These are phyloP conservation scores for Nicotiana benthamiana DNA, from an alignment of 257 asterid genomes.

Conservation along the genomic window DNA sequence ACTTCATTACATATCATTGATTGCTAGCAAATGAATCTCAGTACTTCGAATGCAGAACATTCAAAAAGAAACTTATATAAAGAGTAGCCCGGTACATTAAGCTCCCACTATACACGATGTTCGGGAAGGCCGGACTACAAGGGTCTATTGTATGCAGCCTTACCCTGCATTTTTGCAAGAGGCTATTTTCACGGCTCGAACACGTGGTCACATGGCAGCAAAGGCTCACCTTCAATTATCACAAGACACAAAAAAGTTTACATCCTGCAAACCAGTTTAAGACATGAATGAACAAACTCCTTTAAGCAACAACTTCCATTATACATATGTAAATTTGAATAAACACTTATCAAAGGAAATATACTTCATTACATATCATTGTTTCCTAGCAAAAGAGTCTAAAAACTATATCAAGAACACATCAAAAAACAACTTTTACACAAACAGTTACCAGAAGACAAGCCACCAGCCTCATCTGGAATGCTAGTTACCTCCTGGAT, in stretches of 20 bases:
- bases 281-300: not conserved
- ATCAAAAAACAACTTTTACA: not conserved
- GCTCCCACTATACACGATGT: too few species aligned
- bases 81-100: too few species aligned
- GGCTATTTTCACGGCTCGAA: not conserved
- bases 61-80: not conserved
- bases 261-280: too few species aligned
- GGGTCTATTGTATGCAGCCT: too few species aligned
- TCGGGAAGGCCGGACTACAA: too few species aligned
- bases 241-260: too few species aligned
- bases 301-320: not conserved
- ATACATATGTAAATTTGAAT: not conserved
- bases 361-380: not conserved
- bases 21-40: not conserved
- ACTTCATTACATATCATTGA: not conserved
- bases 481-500: constrained; percentile 8
- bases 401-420: not conserved
- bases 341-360: not conserved
- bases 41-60: not conserved
- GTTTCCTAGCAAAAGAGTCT: not conserved
- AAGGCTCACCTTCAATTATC: too few species aligned
- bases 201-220: not conserved
- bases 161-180: too few species aligned
- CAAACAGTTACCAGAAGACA: not conserved
- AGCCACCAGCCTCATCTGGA: not conserved